Base-by-base conservation (phyloP, 2,329 filamentous ascomycete species). In the Aspergillus sp. region DNA sequence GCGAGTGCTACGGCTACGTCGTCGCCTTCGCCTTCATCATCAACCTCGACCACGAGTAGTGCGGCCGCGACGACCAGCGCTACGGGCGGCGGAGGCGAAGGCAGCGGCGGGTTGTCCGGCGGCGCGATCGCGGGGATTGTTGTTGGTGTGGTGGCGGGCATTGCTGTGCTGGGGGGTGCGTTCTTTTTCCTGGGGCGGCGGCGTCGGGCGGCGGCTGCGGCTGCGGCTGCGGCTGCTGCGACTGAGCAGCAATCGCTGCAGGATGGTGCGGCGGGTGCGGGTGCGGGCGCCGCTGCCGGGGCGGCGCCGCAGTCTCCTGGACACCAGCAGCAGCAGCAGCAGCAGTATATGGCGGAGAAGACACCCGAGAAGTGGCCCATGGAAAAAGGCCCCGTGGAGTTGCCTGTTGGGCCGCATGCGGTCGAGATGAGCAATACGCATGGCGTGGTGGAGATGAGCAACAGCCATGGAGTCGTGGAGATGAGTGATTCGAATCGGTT, bases 171-270 rank as follows among this genome's bases (percentile, higher is more conserved):
- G 3, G 55, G 47, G 6, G 52, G 32, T 2, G 30, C 49, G 4
- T 55, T 55, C 38, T 57, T 55, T 16, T 55, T 47, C 22, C 52
- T 57, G 4, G 55, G 55, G 6, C 24, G 51, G 2, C 49, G 54
- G n/a, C 45, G 44, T 1, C 45, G 42, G 17, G 14, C 10, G 16
- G 6, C 33, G 33, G 8, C 38, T 8, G 30, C 42, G n/a, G 33
- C 22, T n/a, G 7, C 13, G n/a, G 46, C 35, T 4, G 35, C 36
- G 9, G 26, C 40, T 8, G 40, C 16, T 42, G 9, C 22, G n/a
- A 10, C 33, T 13, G 35, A 38, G 19, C 40, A 42, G 13, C 40
- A 42, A 22, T 22, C 19, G 8, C 5, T 8, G 40, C 19, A n/a
- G 35, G 40, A n/a, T 17, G 35, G 35, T 38, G 35, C 35, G 6